Evolutionary conservation across 192 early-diverging fungal species (phyloP).

Genomic region (Jimgerdemannia lactiflua): DNA sequence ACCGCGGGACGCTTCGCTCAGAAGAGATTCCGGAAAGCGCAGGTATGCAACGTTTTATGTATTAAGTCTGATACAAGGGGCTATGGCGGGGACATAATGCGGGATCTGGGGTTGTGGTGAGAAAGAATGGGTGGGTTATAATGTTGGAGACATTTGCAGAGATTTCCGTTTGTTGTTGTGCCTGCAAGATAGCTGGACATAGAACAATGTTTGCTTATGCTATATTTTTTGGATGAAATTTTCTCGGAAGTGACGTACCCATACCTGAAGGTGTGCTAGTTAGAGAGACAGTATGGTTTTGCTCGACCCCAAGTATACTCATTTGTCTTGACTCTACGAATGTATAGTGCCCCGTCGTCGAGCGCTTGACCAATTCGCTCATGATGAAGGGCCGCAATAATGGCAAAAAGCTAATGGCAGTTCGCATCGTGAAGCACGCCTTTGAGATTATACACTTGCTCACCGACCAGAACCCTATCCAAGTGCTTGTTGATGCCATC

Average conservation of each 20-base stretch:
- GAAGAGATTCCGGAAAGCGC: conserved; percentile 97
- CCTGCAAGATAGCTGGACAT: too few species aligned
- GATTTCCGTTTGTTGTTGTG: neutral
- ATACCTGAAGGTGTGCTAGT: too few species aligned
- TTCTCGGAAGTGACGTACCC: too few species aligned
- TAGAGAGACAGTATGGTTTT: neutral
- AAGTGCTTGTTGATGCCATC: conserved; percentile 97
- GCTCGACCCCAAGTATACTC: neutral
- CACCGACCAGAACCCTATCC: conserved; percentile 98
- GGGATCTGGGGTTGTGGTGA: neutral
- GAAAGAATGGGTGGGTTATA: conserved; percentile 4
- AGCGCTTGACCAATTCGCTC: conserved; percentile 97
- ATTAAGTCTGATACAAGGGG: neutral
- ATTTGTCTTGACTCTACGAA: neutral
- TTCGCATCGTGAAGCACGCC: conserved; percentile 98
- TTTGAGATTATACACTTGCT: conserved; percentile 99
- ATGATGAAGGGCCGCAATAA: conserved; percentile 99
- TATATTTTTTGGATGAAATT: too few species aligned
- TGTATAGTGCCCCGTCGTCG: conserved; percentile 89
- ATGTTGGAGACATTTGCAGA: neutral
- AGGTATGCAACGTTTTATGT: conserved; percentile 44
- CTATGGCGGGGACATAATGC: neutral
- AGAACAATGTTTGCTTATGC: too few species aligned
- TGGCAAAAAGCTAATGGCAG: conserved; percentile 99
- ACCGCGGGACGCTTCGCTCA: conserved; percentile 97